These are phyloP conservation scores for Irineochytrium annulatum DNA, from an alignment of 192 early-diverging fungal species.

Conservation along the genomic window DNA sequence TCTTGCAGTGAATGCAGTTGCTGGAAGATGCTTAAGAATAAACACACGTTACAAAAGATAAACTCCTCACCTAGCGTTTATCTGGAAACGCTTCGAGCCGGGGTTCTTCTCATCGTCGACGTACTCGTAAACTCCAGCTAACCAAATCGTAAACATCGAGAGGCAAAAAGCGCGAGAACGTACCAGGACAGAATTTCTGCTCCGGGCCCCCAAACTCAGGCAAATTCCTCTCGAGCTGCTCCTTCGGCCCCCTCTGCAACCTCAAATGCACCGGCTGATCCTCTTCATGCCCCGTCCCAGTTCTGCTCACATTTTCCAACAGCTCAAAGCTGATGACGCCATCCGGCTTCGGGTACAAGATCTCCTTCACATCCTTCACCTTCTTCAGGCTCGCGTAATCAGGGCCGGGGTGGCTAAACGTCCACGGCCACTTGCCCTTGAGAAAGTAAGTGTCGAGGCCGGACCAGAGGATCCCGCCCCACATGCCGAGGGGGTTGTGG, in stretches of 20 bases:
- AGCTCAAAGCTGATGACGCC: conserved; percentile 92
- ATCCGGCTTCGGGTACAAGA: conserved; percentile 96
- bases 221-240: conserved; percentile 80
- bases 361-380: conserved; percentile 65
- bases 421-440: conserved; percentile 90
- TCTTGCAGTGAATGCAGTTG: conserved; percentile 99
- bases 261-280: conserved; percentile 93
- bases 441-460: conserved; percentile 86
- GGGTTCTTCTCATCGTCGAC: conserved; percentile 85
- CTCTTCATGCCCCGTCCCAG: conserved; percentile 90
- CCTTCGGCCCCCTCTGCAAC: conserved; percentile 62
- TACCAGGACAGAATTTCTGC: conserved; percentile 92
- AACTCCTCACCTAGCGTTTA: conserved; percentile 54
- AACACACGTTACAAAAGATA: neutral
- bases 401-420: conserved; percentile 79
- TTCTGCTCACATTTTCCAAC: conserved; percentile 86
- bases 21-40: conserved; percentile 8
- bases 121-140: conserved; percentile 95
- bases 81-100: conserved; percentile 88
- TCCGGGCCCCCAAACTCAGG: conserved; percentile 91
- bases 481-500: conserved; percentile 80
- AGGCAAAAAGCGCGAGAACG: conserved; percentile 9
- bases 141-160: neutral
- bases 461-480: conserved; percentile 80
- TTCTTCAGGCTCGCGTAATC: conserved; percentile 75